These are phyloP conservation scores for Pyricularia grisea DNA, from an alignment of 2,329 filamentous ascomycete genomes.

Conservation along the genomic window DNA sequence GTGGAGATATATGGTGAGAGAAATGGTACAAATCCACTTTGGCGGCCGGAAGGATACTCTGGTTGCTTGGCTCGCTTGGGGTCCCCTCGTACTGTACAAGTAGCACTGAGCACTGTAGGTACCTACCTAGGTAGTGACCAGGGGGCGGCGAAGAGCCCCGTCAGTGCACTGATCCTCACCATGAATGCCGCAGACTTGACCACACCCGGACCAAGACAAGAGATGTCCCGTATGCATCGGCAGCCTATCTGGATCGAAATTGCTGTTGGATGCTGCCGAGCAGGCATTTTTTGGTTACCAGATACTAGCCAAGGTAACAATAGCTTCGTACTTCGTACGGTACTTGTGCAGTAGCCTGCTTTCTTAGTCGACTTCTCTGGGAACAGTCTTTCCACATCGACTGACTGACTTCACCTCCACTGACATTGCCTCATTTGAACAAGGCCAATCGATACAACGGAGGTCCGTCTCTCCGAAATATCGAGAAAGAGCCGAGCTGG, in stretches of 20 bases:
- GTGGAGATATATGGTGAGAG: neutral
- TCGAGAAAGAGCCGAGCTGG: neutral
- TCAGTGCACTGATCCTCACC: conserved; percentile 5
- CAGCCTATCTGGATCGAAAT: neutral
- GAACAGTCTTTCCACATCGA: neutral
- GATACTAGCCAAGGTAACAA: too few relatives aligned
- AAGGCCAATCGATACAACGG: neutral
- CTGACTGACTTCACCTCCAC: neutral
- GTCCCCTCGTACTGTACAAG: neutral
- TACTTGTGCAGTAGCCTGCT: neutral
- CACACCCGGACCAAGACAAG: neutral
- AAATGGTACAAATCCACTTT: neutral
- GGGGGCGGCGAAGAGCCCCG: neutral
- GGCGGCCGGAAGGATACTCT: neutral
- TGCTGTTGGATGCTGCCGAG: neutral
- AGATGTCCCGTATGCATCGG: neutral
- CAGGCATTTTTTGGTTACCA: neutral
- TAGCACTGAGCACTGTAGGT: neutral
- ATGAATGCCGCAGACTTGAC: conserved; percentile 4
- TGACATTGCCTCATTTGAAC: neutral
- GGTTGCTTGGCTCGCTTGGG: neutral
- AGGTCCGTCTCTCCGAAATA: neutral
- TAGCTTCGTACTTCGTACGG: neutral
- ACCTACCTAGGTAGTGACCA: neutral
- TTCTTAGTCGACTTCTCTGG: neutral